Conservation (phyloP, 2,329 filamentous ascomycete species). For the Alternaria burnsii region DNA sequence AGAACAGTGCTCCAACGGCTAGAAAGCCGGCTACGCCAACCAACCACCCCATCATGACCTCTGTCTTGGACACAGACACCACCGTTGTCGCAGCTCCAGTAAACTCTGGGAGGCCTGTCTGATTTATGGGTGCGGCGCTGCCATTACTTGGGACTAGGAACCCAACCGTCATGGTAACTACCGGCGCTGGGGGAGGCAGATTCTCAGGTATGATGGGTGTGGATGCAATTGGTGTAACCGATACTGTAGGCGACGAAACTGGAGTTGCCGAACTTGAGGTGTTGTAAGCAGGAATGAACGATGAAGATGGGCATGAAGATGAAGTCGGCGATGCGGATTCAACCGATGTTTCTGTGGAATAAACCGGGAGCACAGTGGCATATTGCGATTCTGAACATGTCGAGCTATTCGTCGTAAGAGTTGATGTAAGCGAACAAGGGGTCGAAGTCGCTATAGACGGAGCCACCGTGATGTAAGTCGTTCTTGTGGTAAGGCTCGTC, state of each 20-base stretch:
- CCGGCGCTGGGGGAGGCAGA: constrained; percentile 4
- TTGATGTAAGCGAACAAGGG: neutral
- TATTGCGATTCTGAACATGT: neutral
- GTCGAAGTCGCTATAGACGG: neutral
- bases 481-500: neutral
- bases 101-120: constrained; percentile 4
- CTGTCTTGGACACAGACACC: neutral
- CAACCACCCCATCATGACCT: neutral
- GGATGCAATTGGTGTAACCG: neutral
- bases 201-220: neutral
- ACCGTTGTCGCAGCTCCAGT: neutral
- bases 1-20: neutral
- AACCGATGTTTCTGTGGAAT: neutral
- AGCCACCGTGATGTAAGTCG: neutral
- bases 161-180: constrained; percentile 10
- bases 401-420: neutral
- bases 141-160: constrained; percentile 13
- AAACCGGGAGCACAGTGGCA: neutral
- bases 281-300: neutral
- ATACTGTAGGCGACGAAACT: neutral
- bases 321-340: neutral
- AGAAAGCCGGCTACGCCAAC: neutral
- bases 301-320: neutral
- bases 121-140: neutral
- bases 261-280: neutral